Evolutionary conservation across 352 stramenopile genomes (phyloP), one percentile per base, ranked within the genome.

Genomic region (Pythium monospermum): DNA sequence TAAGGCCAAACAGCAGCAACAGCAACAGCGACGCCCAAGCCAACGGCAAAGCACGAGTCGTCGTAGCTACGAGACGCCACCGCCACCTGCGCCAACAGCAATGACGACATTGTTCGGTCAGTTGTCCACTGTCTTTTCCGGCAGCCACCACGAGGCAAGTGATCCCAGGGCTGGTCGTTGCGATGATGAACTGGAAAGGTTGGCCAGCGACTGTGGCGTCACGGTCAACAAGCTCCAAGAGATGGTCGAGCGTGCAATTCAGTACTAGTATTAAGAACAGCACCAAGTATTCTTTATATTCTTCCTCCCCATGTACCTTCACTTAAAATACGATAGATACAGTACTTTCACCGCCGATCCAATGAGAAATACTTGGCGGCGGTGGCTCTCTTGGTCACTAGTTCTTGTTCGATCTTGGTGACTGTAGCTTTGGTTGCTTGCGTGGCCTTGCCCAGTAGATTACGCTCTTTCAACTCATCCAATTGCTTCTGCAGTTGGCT

Each of bases 401-500:
- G 57, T 7, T 76, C 62, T 1, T 70, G 32, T 43, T 88, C 73
- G 26, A 86, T 83, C n/a, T 73, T 73, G 6, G 39, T 49, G 15
- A 91, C 61, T 10, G 67, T 65, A 4, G 64, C 55, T 25, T 87
- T 84, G 3, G 66, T 77, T 1, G 52, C 57, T 12, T 60, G 52
- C 36, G 80, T 83, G 19, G 73, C 57, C 40, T 85, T 81, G 4
- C 73, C 74, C 1, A 83, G 55, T 0, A 85, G 44, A 47, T 87
- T 69, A 18, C 76, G 62, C 39, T 83, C 71, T 25, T 77, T 61
- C 1, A 91, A 27, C 43, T 85, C 72, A 10, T 80, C 31, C 7
- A 91, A 58, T 23, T 88, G 67, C 28, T 79, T 53, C n/a, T 87
- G 69, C 26, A 91, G 50, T 53, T 84, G 54, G 39, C 69, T 66